Base-by-base conservation (phyloP, 2,329 filamentous ascomycete species). In the Ilyonectria sp. region DNA sequence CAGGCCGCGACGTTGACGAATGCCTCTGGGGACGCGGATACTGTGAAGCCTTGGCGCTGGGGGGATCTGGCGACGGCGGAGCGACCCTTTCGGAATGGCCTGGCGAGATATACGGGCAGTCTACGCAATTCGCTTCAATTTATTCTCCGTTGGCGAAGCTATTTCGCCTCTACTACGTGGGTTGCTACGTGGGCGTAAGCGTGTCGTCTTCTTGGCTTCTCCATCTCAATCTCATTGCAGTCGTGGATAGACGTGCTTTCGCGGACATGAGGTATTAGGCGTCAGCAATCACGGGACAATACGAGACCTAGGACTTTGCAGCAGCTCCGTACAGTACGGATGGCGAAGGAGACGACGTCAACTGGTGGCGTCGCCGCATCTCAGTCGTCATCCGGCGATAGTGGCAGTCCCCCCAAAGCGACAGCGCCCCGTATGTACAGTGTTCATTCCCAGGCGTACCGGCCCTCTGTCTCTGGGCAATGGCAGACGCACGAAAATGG, bases 1-100 rank as follows among this genome's bases (percentile, higher is more conserved):
- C 29, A 47, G 60, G 58, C 53, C 58, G 57, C 58, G 37, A 61
- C 35, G 58, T 66, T 61, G 35, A 66, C 63, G 58, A 66, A 33
- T 58, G 31, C 58, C 60, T 52, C 57, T 60, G 49, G 50, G 50
- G 60, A 40, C 29, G 35, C 29, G 31, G 11, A 13, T n/a, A 50
- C 17, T 37, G 43, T 23, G 43, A 50, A 17, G 50, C 23, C 31
- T 64, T 64, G 53, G 43, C 21, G 23, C 44, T 43, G 46, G 52
- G 37, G 35, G 44, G n/a, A 21, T 33, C 35, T 66, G 29, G 46
- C 31, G 50, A 52, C 35, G 63, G n/a, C 33, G 46, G 54, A 50
- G 55, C 49, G 47, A 40, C 19, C 40, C 63, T 62, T 66, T 56
- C 49, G 49, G 55, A 55, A 43, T 50, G 37, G 33, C 21, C 52